phyloP scores from a whole-genome alignment of 2,329 filamentous ascomycete species.

The Pseudopyrenochaeta lycopersici region DNA sequence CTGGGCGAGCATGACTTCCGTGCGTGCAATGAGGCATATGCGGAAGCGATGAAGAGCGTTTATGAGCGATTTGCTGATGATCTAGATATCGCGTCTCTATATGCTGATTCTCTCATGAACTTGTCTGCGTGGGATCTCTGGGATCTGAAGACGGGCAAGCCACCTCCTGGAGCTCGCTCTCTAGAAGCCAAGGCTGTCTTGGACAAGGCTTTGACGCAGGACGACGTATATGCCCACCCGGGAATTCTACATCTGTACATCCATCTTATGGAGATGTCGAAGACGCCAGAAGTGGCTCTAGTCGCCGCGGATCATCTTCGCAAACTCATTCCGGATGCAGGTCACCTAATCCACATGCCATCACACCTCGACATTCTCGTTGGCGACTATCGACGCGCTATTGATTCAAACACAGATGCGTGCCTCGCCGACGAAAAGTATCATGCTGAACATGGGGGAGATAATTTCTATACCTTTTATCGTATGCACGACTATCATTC shows the following conservation, averaged over 20 bases:
- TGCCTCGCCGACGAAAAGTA: constrained; percentile 74
- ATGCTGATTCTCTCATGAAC: constrained; percentile 72
- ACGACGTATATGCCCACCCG: constrained; percentile 66
- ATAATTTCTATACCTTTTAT: constrained; percentile 82
- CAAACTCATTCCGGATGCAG: constrained; percentile 71
- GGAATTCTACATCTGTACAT: constrained; percentile 80
- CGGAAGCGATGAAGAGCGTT: constrained; percentile 66
- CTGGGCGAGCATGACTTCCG: constrained; percentile 54
- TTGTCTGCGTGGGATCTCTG: constrained; percentile 72
- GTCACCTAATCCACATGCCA: constrained; percentile 80
- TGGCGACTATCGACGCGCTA: constrained; percentile 74
- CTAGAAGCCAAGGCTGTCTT: constrained; percentile 67
- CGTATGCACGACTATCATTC: constrained; percentile 79
- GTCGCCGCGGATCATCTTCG: constrained; percentile 69
- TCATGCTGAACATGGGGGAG: constrained; percentile 64
- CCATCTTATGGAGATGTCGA: constrained; percentile 81
- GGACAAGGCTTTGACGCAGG: constrained; percentile 64
- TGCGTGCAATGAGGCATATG: constrained; percentile 68
- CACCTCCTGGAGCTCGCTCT: constrained; percentile 64
- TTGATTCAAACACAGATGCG: constrained; percentile 72
- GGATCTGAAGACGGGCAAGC: constrained; percentile 67
- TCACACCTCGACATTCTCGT: constrained; percentile 78
- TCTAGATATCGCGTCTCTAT: constrained; percentile 70
- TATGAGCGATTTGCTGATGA: constrained; percentile 64
- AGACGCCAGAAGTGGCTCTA: constrained; percentile 69